Evolutionary conservation across 2,329 filamentous ascomycete genomes (phyloP).

Genomic region (Hypoxylon sp.): DNA sequence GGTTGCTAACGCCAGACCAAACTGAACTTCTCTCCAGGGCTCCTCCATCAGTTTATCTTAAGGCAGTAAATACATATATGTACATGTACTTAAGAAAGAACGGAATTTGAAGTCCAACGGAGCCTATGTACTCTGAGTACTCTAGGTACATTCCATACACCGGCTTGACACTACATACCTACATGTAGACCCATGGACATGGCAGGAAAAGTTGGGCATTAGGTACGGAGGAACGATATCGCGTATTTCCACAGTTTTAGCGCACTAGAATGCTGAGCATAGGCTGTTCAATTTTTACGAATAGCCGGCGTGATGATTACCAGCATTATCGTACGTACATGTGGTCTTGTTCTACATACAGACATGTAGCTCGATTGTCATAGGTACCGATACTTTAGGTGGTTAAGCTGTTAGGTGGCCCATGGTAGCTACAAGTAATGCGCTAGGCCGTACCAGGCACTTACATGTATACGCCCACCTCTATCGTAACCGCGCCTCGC

Average conservation of each 20-base stretch:
- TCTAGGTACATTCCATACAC: too few species aligned
- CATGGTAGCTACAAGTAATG: background rate
- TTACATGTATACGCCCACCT: background rate
- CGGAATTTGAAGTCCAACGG: slow-evolving; percentile 2
- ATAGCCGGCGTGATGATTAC: background rate
- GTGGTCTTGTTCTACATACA: background rate
- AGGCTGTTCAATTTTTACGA: background rate
- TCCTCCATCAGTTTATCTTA: slow-evolving; percentile 19
- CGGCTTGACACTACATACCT: slow-evolving; percentile 25
- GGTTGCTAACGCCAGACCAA: slow-evolving; percentile 5
- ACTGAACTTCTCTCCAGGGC: background rate
- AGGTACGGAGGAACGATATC: slow-evolving; percentile 31
- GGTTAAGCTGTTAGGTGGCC: background rate
- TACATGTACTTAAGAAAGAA: too few species aligned
- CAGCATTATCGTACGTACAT: background rate
- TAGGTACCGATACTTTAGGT: background rate
- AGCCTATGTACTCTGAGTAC: slow-evolving; percentile 8
- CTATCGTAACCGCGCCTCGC: slow-evolving; percentile 24
- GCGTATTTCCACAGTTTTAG: slow-evolving; percentile 1
- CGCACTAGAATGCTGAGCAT: background rate
- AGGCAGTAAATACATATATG: too few species aligned
- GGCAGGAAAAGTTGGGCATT: background rate
- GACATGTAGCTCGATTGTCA: background rate
- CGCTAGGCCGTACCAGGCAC: background rate
- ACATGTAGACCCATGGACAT: too few species aligned